Evolutionary conservation across 192 early-diverging fungal genomes (phyloP).

Genomic region (Rhizoclosmatium globosum): DNA sequence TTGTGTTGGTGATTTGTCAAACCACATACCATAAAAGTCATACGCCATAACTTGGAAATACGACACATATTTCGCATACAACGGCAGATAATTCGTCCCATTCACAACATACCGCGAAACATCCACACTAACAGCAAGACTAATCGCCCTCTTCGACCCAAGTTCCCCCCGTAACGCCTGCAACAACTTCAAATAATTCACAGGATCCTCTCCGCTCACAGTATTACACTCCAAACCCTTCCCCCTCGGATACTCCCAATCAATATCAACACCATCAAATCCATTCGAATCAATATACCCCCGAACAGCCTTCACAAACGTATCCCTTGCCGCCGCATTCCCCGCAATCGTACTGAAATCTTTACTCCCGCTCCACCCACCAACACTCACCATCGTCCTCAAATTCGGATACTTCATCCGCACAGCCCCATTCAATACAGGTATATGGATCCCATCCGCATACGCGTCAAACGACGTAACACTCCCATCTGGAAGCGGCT

Average conservation of each 20-base stretch:
- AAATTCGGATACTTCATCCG: constrained; percentile 25
- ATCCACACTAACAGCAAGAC: constrained; percentile 24
- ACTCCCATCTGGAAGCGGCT: constrained; percentile 14
- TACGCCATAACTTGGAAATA: constrained; percentile 31
- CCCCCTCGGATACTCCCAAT: constrained; percentile 31
- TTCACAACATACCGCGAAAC: constrained; percentile 1
- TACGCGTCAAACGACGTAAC: constrained; percentile 24
- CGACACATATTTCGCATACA: constrained; percentile 16
- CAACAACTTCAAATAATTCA: constrained; percentile 23
- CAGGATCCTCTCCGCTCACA: not conserved
- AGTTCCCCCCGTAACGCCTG: constrained; percentile 19
- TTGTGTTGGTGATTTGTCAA: not conserved
- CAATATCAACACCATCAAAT: constrained; percentile 28
- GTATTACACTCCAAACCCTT: constrained; percentile 25
- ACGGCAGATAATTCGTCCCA: constrained; percentile 16
- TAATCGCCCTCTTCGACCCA: constrained; percentile 27
- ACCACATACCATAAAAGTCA: not conserved
- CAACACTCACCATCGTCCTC: constrained; percentile 12
- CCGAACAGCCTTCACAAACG: constrained; percentile 28
- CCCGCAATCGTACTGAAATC: constrained; percentile 24
- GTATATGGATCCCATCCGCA: constrained; percentile 1
- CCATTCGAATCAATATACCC: constrained; percentile 19
- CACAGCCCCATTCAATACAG: not conserved
- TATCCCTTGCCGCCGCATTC: not conserved
- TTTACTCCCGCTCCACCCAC: constrained; percentile 22